Conservation (phyloP, 345 rosid genomes). For the Bruguiera gymnorhiza region DNA sequence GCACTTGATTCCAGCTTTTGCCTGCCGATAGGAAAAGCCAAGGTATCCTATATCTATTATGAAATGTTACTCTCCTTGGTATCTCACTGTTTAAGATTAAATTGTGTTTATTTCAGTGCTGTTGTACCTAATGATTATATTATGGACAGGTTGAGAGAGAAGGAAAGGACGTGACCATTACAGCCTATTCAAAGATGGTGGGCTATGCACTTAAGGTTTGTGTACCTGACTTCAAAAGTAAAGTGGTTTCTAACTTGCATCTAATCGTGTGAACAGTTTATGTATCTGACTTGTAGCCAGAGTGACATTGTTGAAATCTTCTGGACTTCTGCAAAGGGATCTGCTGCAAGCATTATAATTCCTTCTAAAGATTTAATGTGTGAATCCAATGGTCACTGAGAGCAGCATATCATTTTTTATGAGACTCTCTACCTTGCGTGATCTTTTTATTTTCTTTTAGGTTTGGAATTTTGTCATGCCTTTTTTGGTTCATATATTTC, state of each 20-base stretch:
- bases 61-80: neutral
- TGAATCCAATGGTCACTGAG: no score
- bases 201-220: constrained; percentile 80
- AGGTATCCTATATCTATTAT: constrained; percentile 41
- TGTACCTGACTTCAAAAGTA: constrained; percentile 20
- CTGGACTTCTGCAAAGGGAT: neutral
- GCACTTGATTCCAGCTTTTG: constrained; percentile 86
- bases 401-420: no score
- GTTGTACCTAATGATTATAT: neutral
- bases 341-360: no score
- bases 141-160: constrained; percentile 66
- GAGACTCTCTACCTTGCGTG: no score
- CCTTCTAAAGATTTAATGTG: no score
- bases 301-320: neutral
- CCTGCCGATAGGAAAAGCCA: constrained; percentile 92
- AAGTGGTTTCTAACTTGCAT: neutral
- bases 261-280: neutral
- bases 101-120: neutral
- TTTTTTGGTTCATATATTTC: neutral
- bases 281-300: neutral
- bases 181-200: constrained; percentile 82
- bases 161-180: constrained; percentile 82
- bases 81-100: neutral
- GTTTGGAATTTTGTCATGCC: no score
- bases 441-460: no score